Conservation (phyloP, 1,139 yeast genomes). For the Kluyveromyces sp. region DNA sequence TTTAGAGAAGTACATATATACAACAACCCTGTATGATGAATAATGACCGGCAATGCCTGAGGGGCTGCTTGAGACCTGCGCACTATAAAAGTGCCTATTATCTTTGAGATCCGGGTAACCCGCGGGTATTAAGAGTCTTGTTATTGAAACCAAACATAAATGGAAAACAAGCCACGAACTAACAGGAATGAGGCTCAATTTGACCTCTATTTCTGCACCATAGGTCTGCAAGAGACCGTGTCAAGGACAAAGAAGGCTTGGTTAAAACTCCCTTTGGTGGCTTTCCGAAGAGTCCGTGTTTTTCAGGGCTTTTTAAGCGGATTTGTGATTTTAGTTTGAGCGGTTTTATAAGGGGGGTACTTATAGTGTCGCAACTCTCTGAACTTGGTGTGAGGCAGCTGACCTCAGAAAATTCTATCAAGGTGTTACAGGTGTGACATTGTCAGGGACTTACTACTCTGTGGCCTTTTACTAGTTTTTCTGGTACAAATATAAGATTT, state of each 20-base stretch:
- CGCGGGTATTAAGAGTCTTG: not conserved
- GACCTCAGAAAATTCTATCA: too few relatives aligned
- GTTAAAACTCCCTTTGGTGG: not conserved
- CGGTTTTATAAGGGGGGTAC: not conserved
- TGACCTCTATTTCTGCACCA: not conserved
- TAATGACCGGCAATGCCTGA: too few relatives aligned
- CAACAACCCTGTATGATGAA: not conserved
- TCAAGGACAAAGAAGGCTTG: not conserved
- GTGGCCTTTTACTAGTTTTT: not conserved
- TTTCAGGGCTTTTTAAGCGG: not conserved
- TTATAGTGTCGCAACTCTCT: too few relatives aligned
- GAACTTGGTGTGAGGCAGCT: too few relatives aligned
- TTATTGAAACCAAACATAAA: not conserved
- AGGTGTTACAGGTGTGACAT: too few relatives aligned
- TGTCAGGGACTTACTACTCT: too few relatives aligned
- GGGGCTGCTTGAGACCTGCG: too few relatives aligned
- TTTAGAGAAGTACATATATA: not conserved
- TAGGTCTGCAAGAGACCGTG: not conserved
- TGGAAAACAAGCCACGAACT: not conserved
- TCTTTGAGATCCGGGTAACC: slow-evolving; percentile 1
- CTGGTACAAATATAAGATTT: too few relatives aligned
- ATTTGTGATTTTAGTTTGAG: not conserved
- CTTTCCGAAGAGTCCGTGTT: not conserved
- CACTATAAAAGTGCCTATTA: not conserved
- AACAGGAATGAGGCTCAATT: not conserved